Evolutionary conservation across 805 yeast species (phyloP), one percentile per base, ranked within the genome.

Genomic region (Kodamaea hsintzibuensis): DNA sequence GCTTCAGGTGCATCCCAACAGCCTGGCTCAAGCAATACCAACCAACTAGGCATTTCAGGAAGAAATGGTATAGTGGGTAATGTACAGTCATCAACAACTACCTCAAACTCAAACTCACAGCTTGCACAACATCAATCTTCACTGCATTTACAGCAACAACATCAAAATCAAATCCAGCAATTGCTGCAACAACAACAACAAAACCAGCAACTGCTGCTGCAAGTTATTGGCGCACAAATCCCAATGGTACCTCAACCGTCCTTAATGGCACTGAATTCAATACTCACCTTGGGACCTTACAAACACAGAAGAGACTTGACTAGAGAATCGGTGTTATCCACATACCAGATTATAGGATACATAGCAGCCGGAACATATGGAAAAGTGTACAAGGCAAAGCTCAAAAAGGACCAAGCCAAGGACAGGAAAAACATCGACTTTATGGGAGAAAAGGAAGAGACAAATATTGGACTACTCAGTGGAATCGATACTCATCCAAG

Each of bases 321-420:
- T 12, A 72, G 97, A 50, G 78, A 82, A 30, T 84, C 89, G 1
- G 97, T 95, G 2, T 72, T 91, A n/a, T 86, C 87, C 50, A 88
- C 86, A 61, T 95, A 92, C 70, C 92, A 88, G 57, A 87, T 95
- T 55, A 72, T 91, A 14, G 99, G 99, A 0, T 95, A 95, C 70
- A 95, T 95, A 55, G 99, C 99, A 1, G 97, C 99, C 0, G 99
- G 99, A 40, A 95, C 99, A 0, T 95, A 95, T 69, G 99, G 99
- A 54, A 82, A 91, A 55, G 97, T 91, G 18, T 95, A 91, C 74
- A 93, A 95, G 67, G 98, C 98, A 7, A 81, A 82, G 57, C 78
- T 85, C 7, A 67, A 70, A 60, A 57, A 67, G 63, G 43, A 62
- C 59, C 25, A 45, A 30, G 44, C 44, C 44, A 40, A 40, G 9